These are phyloP conservation scores for Naganishia sp. DNA, from an alignment of 1,284 basidiomycete species.

Conservation along the genomic window DNA sequence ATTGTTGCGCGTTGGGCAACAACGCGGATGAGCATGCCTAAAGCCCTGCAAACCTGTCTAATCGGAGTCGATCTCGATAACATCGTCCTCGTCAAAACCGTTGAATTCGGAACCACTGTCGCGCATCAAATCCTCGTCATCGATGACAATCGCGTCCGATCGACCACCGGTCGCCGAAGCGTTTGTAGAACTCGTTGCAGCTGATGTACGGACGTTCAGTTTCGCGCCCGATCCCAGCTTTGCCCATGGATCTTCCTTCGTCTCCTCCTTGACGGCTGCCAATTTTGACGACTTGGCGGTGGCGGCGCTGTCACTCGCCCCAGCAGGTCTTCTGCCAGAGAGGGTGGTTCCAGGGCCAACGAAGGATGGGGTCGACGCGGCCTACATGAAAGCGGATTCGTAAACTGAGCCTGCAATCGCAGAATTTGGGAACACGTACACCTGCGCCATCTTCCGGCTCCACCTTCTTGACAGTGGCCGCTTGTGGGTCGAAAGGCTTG, in stretches of 20 bases:
- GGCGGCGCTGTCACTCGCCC: conserved; percentile 21
- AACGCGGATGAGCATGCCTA: not conserved
- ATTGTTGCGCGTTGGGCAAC: no score
- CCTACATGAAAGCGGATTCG: not conserved
- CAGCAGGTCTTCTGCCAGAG: conserved; percentile 33
- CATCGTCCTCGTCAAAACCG: conserved; percentile 42
- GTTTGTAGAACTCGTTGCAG: conserved; percentile 19
- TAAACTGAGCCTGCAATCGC: not conserved
- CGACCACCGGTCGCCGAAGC: conserved; percentile 16
- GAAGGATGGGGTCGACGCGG: conserved; percentile 40
- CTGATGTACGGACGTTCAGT: conserved; percentile 35
- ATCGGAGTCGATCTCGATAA: conserved; percentile 53
- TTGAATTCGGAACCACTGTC: conserved; percentile 34
- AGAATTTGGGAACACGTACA: conserved; percentile 5
- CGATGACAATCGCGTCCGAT: conserved; percentile 49
- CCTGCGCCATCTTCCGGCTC: conserved; percentile 40
- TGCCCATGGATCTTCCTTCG: conserved; percentile 50
- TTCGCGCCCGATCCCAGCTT: conserved; percentile 49
- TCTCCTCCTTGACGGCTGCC: conserved; percentile 33
- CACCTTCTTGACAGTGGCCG: conserved; percentile 52
- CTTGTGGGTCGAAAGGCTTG: conserved; percentile 63
- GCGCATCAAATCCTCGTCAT: conserved; percentile 45
- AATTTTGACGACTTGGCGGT: conserved; percentile 16
- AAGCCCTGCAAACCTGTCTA: conserved; percentile 20
- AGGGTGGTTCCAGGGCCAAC: conserved; percentile 47